Evolutionary conservation across 2,329 filamentous ascomycete species (phyloP), one percentile per base, ranked within the genome.

Genomic region (Aspergillus japonicus): DNA sequence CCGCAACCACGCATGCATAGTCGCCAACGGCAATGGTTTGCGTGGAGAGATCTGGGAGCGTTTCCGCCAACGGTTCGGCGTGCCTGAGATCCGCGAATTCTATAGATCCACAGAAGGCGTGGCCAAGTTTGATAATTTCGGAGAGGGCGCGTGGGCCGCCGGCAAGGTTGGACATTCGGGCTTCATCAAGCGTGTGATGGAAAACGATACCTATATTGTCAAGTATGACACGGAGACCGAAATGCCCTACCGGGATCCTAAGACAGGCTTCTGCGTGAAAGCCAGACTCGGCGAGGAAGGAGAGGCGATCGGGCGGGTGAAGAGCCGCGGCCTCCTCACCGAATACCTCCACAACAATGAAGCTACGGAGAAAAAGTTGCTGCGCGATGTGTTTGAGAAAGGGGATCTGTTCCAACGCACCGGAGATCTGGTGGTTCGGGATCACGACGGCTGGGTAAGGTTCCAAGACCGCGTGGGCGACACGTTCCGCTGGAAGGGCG

Each of bases 61-160:
- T 39, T 82, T 82, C 68, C 75, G 74, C 35, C 62, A 73, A 21
- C 71, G 78, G 2, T 81, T 80, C 62, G 71, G 68, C 0, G 73
- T 82, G 1, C 72, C 73, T 2, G 80, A 81, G 64, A 76, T 82
- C 47, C 72, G 79, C 7, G 80, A 82, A 60, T 81, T 81, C 61
- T 82, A 81, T 60, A 72, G 78, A 4, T 78, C 77, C 3, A 82
- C 79, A 0, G 80, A 82, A 57, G 80, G 79, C 2, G 61, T 80
- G 1, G 77, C 77, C 6, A 79, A 78, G 39, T 80, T 77, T 39
- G 77, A 81, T 59, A 81, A 82, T 56, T 72, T 74, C 47, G 77
- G 75, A 19, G 66, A 65, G 24, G 77, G 77, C 4, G 66, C 74
- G 0, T 79, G 71, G 66, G 78, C 75, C 4, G 78, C 73, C 4